These are phyloP conservation scores for Dryas drummondii DNA, from an alignment of 306 rosid species.

Conservation along the genomic window DNA sequence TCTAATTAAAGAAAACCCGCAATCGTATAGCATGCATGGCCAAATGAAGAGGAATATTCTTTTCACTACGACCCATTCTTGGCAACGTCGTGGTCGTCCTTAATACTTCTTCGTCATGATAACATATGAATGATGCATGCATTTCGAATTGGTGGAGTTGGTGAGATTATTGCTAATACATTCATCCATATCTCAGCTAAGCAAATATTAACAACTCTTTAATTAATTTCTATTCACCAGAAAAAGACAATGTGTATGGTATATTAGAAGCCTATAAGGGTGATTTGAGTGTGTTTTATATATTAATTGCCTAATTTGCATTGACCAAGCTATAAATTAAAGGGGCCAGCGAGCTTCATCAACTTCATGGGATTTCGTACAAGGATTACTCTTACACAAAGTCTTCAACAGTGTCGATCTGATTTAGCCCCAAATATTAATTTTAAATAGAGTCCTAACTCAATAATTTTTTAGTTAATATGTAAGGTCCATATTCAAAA, in stretches of 20 bases:
- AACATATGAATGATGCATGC: not conserved
- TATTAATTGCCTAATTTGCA: not conserved
- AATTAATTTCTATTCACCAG: not conserved
- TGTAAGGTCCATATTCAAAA: too few relatives aligned
- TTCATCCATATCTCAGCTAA: not conserved
- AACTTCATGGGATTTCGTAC: not conserved
- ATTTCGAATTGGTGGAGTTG: constrained; percentile 8
- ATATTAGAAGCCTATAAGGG: not conserved
- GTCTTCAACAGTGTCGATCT: not conserved
- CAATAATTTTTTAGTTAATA: too few relatives aligned
- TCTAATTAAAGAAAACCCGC: too few relatives aligned
- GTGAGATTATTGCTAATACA: constrained; percentile 23
- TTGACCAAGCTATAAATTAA: not conserved
- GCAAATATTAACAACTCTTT: not conserved
- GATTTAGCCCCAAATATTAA: too few relatives aligned
- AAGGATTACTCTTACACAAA: not conserved
- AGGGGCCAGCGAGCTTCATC: too few relatives aligned
- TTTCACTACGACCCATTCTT: too few relatives aligned
- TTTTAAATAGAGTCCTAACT: too few relatives aligned
- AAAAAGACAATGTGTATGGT: not conserved
- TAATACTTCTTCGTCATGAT: not conserved
- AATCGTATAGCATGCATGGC: too few relatives aligned
- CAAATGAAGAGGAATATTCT: too few relatives aligned
- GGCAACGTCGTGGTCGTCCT: too few relatives aligned
- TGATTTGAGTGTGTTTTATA: not conserved